phyloP scores from a whole-genome alignment of 805 yeast genomes.

The Tetrapisispora nanseiensis region DNA sequence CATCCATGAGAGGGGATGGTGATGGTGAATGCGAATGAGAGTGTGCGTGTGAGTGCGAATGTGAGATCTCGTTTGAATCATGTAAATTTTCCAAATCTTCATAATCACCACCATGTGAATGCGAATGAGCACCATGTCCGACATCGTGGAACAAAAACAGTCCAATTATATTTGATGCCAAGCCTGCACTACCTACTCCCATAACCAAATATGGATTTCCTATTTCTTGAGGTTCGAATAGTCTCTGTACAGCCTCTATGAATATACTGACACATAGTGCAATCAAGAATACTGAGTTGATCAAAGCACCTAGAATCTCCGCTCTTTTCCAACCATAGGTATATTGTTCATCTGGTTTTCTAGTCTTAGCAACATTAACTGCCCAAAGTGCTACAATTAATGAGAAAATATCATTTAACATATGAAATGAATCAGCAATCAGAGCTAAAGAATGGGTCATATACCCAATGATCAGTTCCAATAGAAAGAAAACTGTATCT shows the following conservation, averaged over 20 bases:
- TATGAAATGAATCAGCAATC: constrained; percentile 94
- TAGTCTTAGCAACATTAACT: constrained; percentile 74
- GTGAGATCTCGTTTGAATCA: constrained; percentile 4
- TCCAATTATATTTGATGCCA: constrained; percentile 74
- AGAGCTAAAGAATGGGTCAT: constrained; percentile 89
- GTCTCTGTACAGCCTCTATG: constrained; percentile 86
- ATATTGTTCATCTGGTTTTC: constrained; percentile 75
- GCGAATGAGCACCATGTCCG: constrained; percentile 40
- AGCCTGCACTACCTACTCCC: constrained; percentile 75
- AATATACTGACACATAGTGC: constrained; percentile 89
- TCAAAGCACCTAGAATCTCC: constrained; percentile 88
- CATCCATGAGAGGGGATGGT: neutral
- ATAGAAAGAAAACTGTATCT: constrained; percentile 73
- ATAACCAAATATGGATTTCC: constrained; percentile 76
- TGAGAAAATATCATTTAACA: constrained; percentile 91
- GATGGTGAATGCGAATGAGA: constrained; percentile 15
- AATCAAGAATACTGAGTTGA: constrained; percentile 84
- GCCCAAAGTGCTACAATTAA: constrained; percentile 93
- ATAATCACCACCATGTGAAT: constrained; percentile 20
- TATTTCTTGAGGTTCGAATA: constrained; percentile 69
- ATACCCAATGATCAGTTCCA: constrained; percentile 81
- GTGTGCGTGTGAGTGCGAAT: constrained; percentile 11
- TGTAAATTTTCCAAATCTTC: constrained; percentile 4
- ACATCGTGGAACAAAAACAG: constrained; percentile 75
- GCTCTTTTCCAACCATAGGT: constrained; percentile 99